These are phyloP conservation scores for Patellaria atrata DNA, from an alignment of 495 filamentous ascomycete genomes.

Conservation along the genomic window DNA sequence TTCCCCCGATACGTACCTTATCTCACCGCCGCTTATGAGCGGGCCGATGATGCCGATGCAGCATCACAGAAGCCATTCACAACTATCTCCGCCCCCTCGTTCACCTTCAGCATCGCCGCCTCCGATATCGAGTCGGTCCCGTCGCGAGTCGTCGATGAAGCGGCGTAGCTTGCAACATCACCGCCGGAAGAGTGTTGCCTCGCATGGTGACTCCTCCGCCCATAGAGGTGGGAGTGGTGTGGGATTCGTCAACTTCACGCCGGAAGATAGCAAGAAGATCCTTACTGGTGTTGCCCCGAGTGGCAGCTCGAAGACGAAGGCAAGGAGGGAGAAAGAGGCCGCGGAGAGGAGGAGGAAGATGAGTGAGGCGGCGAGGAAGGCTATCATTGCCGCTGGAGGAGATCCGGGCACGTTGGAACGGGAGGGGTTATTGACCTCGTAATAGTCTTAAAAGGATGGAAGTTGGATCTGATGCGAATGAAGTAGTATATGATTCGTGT, in stretches of 20 bases:
- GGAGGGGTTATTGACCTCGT: constrained; percentile 26
- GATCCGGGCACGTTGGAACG: constrained; percentile 42
- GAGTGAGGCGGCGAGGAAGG: constrained; percentile 56
- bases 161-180: not conserved
- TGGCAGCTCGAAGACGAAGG: constrained; percentile 87
- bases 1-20: constrained; percentile 1
- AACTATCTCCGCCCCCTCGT: constrained; percentile 5
- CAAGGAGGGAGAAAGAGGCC: constrained; percentile 73
- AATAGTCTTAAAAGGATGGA: too few species aligned
- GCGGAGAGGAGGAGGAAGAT: constrained; percentile 61
- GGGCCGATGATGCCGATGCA: not conserved
- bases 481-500: too few species aligned
- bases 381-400: constrained; percentile 65
- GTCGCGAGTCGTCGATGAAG: too few species aligned
- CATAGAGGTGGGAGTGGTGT: constrained; percentile 15
- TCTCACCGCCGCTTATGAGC: not conserved
- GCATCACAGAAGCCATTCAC: constrained; percentile 2
- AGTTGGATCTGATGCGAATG: too few species aligned
- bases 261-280: constrained; percentile 61
- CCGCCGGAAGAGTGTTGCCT: not conserved
- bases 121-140: constrained; percentile 3
- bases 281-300: constrained; percentile 84
- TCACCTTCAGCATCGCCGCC: constrained; percentile 9
- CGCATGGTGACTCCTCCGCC: not conserved
- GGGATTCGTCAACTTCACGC: constrained; percentile 88